Evolutionary conservation across 805 yeast species (phyloP), one percentile per base, ranked within the genome.

Genomic region (Torulaspora quercuum): DNA sequence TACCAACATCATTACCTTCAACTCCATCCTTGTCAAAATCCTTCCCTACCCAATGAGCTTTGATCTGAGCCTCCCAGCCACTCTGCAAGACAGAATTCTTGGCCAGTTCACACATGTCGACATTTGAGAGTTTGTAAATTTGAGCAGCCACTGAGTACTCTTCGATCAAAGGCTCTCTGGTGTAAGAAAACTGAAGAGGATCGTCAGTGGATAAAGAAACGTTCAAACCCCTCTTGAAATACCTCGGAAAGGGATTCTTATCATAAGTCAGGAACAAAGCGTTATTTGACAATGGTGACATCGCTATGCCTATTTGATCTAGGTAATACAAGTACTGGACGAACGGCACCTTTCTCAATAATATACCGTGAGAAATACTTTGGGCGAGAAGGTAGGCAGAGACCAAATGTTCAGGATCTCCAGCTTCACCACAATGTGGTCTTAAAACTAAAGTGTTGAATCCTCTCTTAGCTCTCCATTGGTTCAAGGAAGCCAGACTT

Each of bases 391-490:
- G 64, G 53, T 83, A 92, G 1, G 98, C 89, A 33, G 89, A 75
- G 29, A 89, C 85, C 55, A 94, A 70, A 67, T 92, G 98, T 55
- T 92, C 97, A 1, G 97, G 97, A 57, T 92, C 98, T 42, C 99
- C 99, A n/a, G 98, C 99, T 64, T 92, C 99, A 46, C 99, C 99
- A 50, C 95, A 86, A 62, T 92, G 99, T 3, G 99, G 99, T 53
- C 98, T 76, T 52, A 92, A 68, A n/a, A 87, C 94, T 63, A 92
- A 81, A 0, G 97, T 89, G 59, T 84, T 89, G 63, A 77, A 83
- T 0, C 84, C 82, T 40, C 89, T 73, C 40, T 68, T 71, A 21
- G 70, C 65, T 64, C 99, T 76, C 78, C 90, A 82, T 46, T 81
- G 78, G 57, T 92, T 92, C 60, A 92, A 72, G 6, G 95, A 76